Percentiles rank a stretch among this genome's conserved stretches.
phyloP scores from a whole-genome alignment of 352 stramenopile genomes.

The Phytophthora vignae region DNA sequence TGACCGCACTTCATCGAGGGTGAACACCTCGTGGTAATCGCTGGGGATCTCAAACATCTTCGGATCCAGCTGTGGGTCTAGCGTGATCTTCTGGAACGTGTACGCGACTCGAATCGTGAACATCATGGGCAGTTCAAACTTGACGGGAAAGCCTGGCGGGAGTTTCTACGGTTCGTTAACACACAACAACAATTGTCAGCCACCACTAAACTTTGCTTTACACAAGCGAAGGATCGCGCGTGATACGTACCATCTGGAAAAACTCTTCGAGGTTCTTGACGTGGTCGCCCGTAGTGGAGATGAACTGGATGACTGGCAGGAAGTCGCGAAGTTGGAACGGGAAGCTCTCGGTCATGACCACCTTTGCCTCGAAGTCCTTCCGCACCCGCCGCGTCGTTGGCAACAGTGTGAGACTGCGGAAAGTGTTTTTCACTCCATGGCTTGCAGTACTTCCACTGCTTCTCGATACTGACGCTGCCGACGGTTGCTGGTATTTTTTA shows the following conservation, averaged over 20 bases:
- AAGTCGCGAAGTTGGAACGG: constrained; percentile 80
- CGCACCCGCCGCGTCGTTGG: constrained; percentile 46
- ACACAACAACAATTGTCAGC: constrained; percentile 9
- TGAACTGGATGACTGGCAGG: constrained; percentile 77
- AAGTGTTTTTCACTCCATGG: constrained; percentile 57
- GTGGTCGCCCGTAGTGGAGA: constrained; percentile 79
- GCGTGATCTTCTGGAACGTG: constrained; percentile 78
- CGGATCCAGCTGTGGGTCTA: constrained; percentile 57
- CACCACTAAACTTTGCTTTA: not conserved
- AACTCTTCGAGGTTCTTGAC: constrained; percentile 86
- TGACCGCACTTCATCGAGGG: constrained; percentile 59
- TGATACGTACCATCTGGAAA: constrained; percentile 76
- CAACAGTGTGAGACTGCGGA: constrained; percentile 70
- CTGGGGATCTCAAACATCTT: constrained; percentile 65
- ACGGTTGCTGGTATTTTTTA: constrained; percentile 22
- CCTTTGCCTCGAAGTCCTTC: constrained; percentile 84
- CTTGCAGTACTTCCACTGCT: not conserved
- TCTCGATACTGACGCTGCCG: constrained; percentile 1
- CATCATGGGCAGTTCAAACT: constrained; percentile 87
- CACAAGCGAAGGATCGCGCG: not conserved
- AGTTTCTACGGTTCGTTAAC: constrained; percentile 58
- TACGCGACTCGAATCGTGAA: constrained; percentile 84
- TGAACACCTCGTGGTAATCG: constrained; percentile 64
- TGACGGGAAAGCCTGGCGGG: constrained; percentile 79
- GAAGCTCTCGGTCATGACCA: constrained; percentile 81